Conservation (phyloP, 1,284 basidiomycete species). For the Pholiota adiposa region DNA sequence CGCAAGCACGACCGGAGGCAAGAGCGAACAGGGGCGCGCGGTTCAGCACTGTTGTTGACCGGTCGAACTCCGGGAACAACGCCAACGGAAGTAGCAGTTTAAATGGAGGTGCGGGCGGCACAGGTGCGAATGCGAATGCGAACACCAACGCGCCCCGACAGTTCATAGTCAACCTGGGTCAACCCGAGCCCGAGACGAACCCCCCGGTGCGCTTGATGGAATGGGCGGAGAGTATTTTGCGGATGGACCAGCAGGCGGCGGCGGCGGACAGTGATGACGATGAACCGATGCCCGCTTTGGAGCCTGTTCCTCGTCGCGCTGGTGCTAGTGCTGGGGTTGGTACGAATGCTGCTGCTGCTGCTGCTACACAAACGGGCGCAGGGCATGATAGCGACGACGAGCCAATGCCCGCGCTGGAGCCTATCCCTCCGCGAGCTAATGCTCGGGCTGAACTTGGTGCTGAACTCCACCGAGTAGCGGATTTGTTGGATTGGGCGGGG, state of each 20-base stretch:
- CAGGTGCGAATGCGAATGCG: not conserved
- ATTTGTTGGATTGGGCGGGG: too few species aligned
- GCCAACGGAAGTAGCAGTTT: not conserved
- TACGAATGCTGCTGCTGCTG: too few species aligned
- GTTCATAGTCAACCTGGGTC: too few species aligned
- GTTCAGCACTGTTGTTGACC: conserved; percentile 12
- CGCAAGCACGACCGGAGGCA: not conserved
- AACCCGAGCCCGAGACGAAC: too few species aligned
- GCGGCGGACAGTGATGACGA: not conserved
- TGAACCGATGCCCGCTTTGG: not conserved
- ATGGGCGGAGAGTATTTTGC: not conserved
- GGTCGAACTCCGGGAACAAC: not conserved
- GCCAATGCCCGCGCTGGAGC: not conserved
- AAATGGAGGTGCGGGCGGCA: not conserved
- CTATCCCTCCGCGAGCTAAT: not conserved
- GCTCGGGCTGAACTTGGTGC: too few species aligned
- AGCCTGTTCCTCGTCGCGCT: not conserved
- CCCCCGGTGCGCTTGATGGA: not conserved
- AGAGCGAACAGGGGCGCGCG: not conserved
- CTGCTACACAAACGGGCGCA: too few species aligned
- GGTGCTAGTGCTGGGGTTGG: too few species aligned
- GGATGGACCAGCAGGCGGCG: not conserved
- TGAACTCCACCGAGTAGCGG: too few species aligned
- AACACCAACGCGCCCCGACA: not conserved
- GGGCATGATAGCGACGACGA: not conserved